Percentiles rank a stretch among this genome's conserved stretches.
These are phyloP conservation scores for Podaxis rugospora DNA, from an alignment of 768 basidiomycete genomes.

Conservation along the genomic window DNA sequence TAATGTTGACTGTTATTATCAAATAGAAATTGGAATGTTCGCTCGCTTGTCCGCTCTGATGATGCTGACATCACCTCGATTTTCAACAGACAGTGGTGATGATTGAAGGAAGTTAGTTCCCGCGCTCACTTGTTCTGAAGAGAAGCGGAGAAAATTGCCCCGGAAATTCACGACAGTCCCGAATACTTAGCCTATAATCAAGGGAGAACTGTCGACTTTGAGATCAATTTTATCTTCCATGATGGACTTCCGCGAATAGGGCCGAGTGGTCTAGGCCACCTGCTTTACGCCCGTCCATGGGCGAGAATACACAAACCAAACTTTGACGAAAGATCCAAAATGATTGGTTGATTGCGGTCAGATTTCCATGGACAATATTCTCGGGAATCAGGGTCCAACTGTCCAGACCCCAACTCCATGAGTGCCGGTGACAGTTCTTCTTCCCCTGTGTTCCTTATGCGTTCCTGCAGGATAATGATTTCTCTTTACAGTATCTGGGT, in stretches of 20 bases:
- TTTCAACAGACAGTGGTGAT: not conserved
- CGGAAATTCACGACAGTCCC: not conserved
- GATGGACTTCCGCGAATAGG: not conserved
- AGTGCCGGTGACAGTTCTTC: conserved; percentile 6
- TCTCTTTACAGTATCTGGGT: not conserved
- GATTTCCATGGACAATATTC: conserved; percentile 7
- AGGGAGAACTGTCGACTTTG: no score
- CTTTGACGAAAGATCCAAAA: not conserved
- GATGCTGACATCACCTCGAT: not conserved
- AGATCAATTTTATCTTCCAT: no score
- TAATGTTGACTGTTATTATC: not conserved
- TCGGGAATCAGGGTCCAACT: conserved; percentile 11
- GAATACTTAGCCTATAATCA: no score
- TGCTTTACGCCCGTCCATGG: not conserved
- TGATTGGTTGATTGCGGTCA: conserved; percentile 1
- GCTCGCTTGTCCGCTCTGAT: not conserved
- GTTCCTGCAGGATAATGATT: conserved; percentile 9
- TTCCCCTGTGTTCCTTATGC: conserved; percentile 11
- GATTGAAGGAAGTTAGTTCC: not conserved
- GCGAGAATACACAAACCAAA: not conserved
- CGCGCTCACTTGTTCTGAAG: not conserved
- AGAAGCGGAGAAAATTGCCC: not conserved
- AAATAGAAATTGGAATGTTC: not conserved
- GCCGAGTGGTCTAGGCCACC: not conserved
- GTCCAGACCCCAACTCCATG: not conserved